Conservation (phyloP, 345 rosid species). For the Salix brachista region DNA sequence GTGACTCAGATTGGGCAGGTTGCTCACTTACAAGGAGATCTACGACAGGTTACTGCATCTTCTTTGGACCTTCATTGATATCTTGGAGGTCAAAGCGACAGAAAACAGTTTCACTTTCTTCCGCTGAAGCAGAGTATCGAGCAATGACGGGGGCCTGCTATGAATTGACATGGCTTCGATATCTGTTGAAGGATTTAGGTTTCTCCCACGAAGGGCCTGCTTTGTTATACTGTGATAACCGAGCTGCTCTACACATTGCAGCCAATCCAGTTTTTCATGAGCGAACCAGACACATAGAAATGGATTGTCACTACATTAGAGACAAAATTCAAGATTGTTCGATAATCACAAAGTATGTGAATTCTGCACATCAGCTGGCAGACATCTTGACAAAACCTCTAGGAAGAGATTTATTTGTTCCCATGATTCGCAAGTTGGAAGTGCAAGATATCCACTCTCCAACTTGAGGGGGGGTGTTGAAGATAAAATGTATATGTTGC, state of each 20-base stretch:
- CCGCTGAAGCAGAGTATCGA: background rate
- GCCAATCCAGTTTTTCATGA: slow-evolving; percentile 1
- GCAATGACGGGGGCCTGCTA: slow-evolving; percentile 11
- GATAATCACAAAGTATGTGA: background rate
- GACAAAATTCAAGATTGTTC: background rate
- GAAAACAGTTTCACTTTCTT: background rate
- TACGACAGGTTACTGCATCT: background rate
- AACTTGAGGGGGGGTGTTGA: too few relatives aligned
- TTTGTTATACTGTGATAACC: too few relatives aligned
- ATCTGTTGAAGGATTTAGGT: background rate
- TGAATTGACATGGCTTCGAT: slow-evolving; percentile 3
- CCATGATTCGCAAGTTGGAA: slow-evolving; percentile 3
- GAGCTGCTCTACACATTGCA: slow-evolving; percentile 1
- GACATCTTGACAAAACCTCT: background rate
- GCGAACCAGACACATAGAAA: too few relatives aligned
- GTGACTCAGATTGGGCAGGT: background rate
- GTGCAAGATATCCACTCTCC: background rate
- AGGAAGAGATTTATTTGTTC: background rate
- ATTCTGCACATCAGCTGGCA: background rate
- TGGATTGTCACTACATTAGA: slow-evolving; percentile 4
- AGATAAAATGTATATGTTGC: too few relatives aligned
- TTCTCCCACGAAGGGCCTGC: background rate
- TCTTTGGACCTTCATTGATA: background rate
- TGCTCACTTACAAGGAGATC: background rate
- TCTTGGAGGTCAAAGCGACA: background rate